Conservation (phyloP, 192 early-diverging fungal species). For the Coemansia sp. region DNA sequence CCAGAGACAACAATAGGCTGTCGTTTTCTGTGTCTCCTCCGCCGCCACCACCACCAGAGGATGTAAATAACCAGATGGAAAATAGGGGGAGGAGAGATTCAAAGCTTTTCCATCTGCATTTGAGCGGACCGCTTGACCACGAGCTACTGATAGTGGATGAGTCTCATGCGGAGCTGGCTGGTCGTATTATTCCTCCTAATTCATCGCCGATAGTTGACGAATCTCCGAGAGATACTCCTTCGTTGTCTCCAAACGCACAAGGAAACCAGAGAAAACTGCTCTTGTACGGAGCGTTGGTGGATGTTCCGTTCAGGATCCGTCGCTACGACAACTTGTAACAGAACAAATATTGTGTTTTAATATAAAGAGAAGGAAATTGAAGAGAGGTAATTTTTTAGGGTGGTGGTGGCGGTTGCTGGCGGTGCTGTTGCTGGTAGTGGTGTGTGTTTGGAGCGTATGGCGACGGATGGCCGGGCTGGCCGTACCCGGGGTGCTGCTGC, state of each 20-base stretch:
- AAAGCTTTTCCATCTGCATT: constrained; percentile 12
- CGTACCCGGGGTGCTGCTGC: not conserved
- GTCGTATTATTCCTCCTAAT: constrained; percentile 26
- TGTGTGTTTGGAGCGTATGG: not conserved
- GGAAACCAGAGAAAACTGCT: constrained; percentile 15
- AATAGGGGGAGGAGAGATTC: not conserved
- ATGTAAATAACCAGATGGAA: not conserved
- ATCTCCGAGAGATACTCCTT: not conserved
- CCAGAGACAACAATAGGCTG: not conserved
- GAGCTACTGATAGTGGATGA: constrained; percentile 42
- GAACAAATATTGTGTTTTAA: not conserved
- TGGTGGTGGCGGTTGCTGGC: not conserved
- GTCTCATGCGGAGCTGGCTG: constrained; percentile 7
- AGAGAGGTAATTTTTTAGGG: not conserved
- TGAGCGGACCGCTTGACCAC: constrained; percentile 20
- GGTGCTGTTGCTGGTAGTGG: not conserved
- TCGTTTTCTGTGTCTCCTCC: not conserved
- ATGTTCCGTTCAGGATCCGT: constrained; percentile 35
- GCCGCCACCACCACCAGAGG: too few species aligned
- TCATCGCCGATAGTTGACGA: not conserved
- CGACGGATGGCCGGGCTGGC: not conserved
- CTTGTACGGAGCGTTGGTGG: constrained; percentile 30
- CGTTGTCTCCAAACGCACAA: not conserved
- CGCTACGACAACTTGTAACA: constrained; percentile 15
- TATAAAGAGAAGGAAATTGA: constrained; percentile 3